These are phyloP conservation scores for Leptographium flavum DNA, from an alignment of 2,329 filamentous ascomycete species.

Conservation along the genomic window DNA sequence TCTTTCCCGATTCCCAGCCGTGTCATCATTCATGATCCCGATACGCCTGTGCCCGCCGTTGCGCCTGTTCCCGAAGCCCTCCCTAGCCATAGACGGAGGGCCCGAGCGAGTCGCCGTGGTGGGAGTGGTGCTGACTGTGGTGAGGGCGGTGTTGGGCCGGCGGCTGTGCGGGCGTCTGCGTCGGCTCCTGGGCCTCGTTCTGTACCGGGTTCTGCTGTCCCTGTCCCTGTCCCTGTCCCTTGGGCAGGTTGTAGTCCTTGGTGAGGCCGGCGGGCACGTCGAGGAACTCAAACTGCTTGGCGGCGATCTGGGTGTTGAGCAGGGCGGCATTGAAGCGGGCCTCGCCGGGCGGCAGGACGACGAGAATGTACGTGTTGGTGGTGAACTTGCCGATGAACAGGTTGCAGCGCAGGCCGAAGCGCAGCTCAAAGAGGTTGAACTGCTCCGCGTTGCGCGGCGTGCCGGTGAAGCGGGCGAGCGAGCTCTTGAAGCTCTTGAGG, in stretches of 20 bases:
- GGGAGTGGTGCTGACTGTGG: background rate
- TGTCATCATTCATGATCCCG: too few species aligned
- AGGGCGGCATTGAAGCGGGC: constrained; percentile 82
- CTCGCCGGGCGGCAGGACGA: constrained; percentile 81
- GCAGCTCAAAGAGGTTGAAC: constrained; percentile 69
- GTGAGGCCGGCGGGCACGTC: constrained; percentile 33
- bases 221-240: background rate
- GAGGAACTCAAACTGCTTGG: constrained; percentile 62
- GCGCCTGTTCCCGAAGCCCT: background rate
- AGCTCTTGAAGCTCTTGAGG: constrained; percentile 96
- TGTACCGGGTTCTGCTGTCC: background rate
- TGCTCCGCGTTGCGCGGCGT: constrained; percentile 71
- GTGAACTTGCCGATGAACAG: constrained; percentile 93
- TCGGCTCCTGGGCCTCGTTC: background rate
- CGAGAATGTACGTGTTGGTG: constrained; percentile 92
- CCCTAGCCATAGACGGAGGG: constrained; percentile 3
- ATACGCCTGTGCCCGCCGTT: too few species aligned
- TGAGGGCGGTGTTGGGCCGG: background rate
- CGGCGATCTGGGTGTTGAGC: constrained; percentile 77
- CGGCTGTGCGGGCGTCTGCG: constrained; percentile 1
- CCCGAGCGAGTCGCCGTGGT: background rate
- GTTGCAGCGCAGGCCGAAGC: constrained; percentile 64
- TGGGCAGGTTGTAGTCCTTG: constrained; percentile 9
- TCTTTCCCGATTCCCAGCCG: too few species aligned
- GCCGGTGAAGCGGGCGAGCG: constrained; percentile 58